Evolutionary conservation across 2,329 filamentous ascomycete species (phyloP), one percentile per base, ranked within the genome.

Genomic region (Pestalotiopsis sp.): DNA sequence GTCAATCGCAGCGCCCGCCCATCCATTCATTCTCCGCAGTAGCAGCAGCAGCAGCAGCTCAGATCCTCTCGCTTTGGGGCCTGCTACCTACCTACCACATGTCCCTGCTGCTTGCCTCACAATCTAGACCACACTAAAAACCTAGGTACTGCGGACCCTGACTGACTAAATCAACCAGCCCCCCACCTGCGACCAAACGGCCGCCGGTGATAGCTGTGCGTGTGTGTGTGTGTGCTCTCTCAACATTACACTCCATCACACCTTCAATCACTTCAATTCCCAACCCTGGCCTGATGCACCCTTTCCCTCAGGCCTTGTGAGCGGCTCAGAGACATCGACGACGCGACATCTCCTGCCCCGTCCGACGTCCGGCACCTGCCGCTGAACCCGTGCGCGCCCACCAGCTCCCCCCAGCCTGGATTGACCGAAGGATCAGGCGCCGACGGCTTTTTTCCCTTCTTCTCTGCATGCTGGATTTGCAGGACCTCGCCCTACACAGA

Each of bases 361-460:
- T 52, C 17, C 45, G 45, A 52, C n/a, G 17, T n/a, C 7, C 9
- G 45, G 45, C 45, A n/a, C 45, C 45, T n/a, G 45, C 20, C 45
- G 45, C 45, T 52, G 45, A 52, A 52, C 41, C 41, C 17, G 14
- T 52, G 17, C 45, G 45, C 45, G 45, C 45, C 45, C 45, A 52
- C 14, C 31, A 36, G 9, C 31, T 36, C 31, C 31, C 27, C 31
- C 31, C 31, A 36, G 31, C 45, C 45, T 52, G 45, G 14, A 52
- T 52, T 52, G 45, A 52, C 45, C 45, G 17, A 52, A 52, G n/a
- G 45, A 52, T 52, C 36, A 62, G 61, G 61, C 39, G 61, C 38
- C 61, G 61, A 31, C 61, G 49, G 61, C 61, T 49, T 31, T 45
- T 49, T 52, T 36, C 31, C 27, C 31, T 36, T 36, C 7, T 36